A percentile compares a stretch with the other conserved stretches of the same genome.
These are phyloP conservation scores for Lachancea kluyveri DNA, from an alignment of 805 yeast species.

Conservation along the genomic window DNA sequence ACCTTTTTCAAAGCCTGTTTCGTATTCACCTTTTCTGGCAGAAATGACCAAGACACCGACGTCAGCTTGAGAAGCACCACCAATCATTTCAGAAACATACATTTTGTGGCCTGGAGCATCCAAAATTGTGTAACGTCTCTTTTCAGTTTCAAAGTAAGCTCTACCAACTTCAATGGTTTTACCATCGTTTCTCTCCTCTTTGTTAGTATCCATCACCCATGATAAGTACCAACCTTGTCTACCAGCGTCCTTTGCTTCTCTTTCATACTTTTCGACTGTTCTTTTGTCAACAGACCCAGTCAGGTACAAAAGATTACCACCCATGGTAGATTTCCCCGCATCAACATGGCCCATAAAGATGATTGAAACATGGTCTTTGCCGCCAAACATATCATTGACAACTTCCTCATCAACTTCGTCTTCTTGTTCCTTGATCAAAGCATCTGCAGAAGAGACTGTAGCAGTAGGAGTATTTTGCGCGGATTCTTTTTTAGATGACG, in stretches of 20 bases:
- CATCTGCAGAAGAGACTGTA: slow-evolving; percentile 38
- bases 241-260: slow-evolving; percentile 98
- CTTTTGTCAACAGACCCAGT: slow-evolving; percentile 98
- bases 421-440: slow-evolving; percentile 61
- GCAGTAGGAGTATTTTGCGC: slow-evolving; percentile 19
- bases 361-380: slow-evolving; percentile 93
- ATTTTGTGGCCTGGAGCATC: slow-evolving; percentile 99
- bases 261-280: slow-evolving; percentile 95
- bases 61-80: slow-evolving; percentile 99
- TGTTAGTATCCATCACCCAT: slow-evolving; percentile 99
- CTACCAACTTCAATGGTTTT: slow-evolving; percentile 98
- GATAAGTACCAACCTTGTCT: slow-evolving; percentile 99
- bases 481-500: slow-evolving; percentile 12
- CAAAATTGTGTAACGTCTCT: slow-evolving; percentile 93
- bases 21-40: slow-evolving; percentile 99
- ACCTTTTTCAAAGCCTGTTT: slow-evolving; percentile 98
- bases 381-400: slow-evolving; percentile 90
- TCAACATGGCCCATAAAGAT: slow-evolving; percentile 99
- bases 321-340: slow-evolving; percentile 99
- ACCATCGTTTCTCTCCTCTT: slow-evolving; percentile 98
- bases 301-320: slow-evolving; percentile 88
- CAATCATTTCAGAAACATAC: slow-evolving; percentile 98
- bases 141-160: slow-evolving; percentile 95
- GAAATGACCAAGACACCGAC: slow-evolving; percentile 95
- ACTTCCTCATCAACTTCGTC: slow-evolving; percentile 80